Evolutionary conservation across 108 stramenopile genomes (phyloP).

Genomic region (Conticribra guillardii): DNA sequence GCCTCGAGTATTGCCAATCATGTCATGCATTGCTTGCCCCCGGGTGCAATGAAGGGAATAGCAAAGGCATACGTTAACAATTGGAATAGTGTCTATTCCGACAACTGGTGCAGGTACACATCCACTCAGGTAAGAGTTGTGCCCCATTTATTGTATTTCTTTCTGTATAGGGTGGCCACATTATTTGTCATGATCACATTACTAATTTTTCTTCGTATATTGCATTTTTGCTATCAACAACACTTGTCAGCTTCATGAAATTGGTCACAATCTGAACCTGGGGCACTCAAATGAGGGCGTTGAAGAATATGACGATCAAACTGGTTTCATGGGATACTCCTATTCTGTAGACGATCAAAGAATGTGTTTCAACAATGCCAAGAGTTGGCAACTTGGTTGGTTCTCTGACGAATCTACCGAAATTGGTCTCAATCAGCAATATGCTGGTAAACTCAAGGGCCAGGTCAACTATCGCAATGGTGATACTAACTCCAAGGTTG

Average conservation of each 20-base stretch:
- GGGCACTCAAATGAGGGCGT: constrained; percentile 22
- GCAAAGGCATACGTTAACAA: constrained; percentile 45
- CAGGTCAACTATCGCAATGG: constrained; percentile 7
- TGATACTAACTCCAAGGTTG: neutral
- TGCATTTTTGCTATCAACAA: neutral
- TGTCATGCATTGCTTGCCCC: constrained; percentile 50
- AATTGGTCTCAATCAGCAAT: neutral
- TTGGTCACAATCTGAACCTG: constrained; percentile 34
- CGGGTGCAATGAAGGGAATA: constrained; percentile 26
- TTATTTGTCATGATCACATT: too few relatives aligned
- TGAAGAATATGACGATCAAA: constrained; percentile 22
- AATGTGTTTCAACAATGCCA: constrained; percentile 28
- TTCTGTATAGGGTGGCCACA: too few relatives aligned
- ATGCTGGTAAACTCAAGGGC: constrained; percentile 3
- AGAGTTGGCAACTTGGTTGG: constrained; percentile 18
- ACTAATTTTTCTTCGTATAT: too few relatives aligned
- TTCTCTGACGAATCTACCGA: neutral
- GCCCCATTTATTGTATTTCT: too few relatives aligned
- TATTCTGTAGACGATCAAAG: constrained; percentile 12
- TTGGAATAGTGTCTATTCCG: constrained; percentile 49
- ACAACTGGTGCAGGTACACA: constrained; percentile 44
- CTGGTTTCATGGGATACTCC: constrained; percentile 31
- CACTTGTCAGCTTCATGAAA: constrained; percentile 12
- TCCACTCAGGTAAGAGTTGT: constrained; percentile 53
- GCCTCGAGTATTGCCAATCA: constrained; percentile 28